Conservation (phyloP, 2,329 filamentous ascomycete species). For the Lachnellula occidentalis region DNA sequence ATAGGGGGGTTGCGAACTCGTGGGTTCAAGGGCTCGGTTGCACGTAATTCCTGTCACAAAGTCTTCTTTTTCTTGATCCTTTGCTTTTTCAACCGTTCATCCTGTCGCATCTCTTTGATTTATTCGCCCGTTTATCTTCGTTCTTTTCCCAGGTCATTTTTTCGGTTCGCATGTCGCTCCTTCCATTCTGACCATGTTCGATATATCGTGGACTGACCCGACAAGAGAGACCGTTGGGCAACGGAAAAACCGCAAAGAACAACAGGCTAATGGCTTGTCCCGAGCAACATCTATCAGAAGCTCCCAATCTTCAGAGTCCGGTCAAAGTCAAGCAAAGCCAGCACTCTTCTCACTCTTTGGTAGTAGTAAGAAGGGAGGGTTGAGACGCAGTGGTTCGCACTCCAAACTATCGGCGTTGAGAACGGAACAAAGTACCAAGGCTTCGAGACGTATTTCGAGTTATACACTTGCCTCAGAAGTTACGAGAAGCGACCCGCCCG, state of each 20-base stretch:
- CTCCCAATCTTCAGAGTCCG: slow-evolving; percentile 15
- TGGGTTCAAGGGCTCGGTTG: not conserved
- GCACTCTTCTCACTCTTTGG: slow-evolving; percentile 30
- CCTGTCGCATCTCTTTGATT: not conserved
- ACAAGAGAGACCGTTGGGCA: slow-evolving; percentile 29
- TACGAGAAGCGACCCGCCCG: slow-evolving; percentile 6
- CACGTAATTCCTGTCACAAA: slow-evolving; percentile 7
- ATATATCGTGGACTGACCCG: slow-evolving; percentile 30
- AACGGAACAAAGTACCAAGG: slow-evolving; percentile 6
- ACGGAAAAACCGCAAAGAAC: slow-evolving; percentile 26
- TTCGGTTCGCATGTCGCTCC: not conserved
- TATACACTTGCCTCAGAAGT: slow-evolving; percentile 17
- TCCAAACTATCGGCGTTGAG: slow-evolving; percentile 3
- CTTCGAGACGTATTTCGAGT: slow-evolving; percentile 13
- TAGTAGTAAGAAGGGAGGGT: slow-evolving; percentile 26
- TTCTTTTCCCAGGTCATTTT: not conserved
- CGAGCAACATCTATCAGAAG: slow-evolving; percentile 16
- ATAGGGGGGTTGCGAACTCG: not conserved
- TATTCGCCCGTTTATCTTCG: not conserved
- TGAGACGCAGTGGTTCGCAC: slow-evolving; percentile 5
- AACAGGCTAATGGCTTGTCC: slow-evolving; percentile 9
- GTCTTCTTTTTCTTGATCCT: not conserved
- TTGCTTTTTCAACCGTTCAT: not conserved
- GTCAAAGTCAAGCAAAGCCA: slow-evolving; percentile 1
- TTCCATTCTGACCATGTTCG: slow-evolving; percentile 25